Conservation (phyloP, 345 rosid genomes). For the Noccaea bulbosa region DNA sequence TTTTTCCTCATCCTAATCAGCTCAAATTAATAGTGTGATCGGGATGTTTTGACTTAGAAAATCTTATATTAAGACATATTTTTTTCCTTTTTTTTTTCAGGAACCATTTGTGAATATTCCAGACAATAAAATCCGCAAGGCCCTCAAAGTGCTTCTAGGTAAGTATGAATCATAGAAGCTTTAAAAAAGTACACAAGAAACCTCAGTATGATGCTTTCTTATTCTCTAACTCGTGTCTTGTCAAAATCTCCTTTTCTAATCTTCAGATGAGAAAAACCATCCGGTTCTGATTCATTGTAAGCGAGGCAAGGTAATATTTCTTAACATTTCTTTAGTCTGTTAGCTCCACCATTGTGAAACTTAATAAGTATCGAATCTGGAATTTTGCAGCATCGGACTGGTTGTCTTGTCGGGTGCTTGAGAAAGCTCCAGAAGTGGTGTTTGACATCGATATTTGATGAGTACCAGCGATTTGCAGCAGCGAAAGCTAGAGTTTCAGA, state of each 20-base stretch:
- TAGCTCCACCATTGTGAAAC: background rate
- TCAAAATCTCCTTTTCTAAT: background rate
- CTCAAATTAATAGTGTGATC: slow-evolving; percentile 16
- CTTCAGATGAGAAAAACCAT: slow-evolving; percentile 82
- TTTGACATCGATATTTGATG: slow-evolving; percentile 84
- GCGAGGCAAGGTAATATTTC: slow-evolving; percentile 76
- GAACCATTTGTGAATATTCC: slow-evolving; percentile 96
- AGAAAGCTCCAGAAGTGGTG: slow-evolving; percentile 93
- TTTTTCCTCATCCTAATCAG: slow-evolving; percentile 22
- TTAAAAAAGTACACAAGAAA: slow-evolving; percentile 16
- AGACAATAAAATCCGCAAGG: slow-evolving; percentile 78
- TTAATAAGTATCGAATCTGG: background rate
- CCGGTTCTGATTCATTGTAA: slow-evolving; percentile 93
- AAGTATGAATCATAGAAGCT: slow-evolving; percentile 34
- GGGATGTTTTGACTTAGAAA: background rate
- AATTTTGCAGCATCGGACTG: slow-evolving; percentile 82
- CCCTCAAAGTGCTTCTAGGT: slow-evolving; percentile 84
- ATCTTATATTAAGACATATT: background rate
- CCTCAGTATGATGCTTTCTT: slow-evolving; percentile 1
- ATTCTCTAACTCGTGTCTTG: slow-evolving; percentile 12
- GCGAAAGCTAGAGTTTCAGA: slow-evolving; percentile 93
- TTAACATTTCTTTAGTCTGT: slow-evolving; percentile 1
- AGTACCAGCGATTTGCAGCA: slow-evolving; percentile 92
- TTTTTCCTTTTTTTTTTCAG: slow-evolving; percentile 45
- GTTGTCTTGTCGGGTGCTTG: slow-evolving; percentile 90